These are phyloP conservation scores for Penicillium tannophilum DNA, from an alignment of 495 filamentous ascomycete species.

Conservation along the genomic window DNA sequence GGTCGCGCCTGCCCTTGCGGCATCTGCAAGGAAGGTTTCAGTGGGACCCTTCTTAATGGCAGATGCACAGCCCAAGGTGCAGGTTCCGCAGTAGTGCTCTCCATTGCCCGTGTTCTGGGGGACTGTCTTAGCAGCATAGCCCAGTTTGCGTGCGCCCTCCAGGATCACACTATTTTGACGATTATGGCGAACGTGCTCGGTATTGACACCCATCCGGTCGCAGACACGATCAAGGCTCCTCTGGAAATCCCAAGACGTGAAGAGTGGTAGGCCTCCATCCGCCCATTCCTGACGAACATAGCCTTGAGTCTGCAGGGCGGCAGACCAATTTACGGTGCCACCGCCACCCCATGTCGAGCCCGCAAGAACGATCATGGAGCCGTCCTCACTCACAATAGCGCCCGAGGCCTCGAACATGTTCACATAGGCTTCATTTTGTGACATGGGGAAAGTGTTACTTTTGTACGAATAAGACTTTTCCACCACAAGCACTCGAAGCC, in stretches of 20 bases:
- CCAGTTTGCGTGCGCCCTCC: constrained; percentile 75
- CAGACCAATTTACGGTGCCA: constrained; percentile 87
- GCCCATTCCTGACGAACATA: constrained; percentile 87
- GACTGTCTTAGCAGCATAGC: constrained; percentile 67
- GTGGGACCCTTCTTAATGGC: constrained; percentile 77
- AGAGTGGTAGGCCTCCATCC: constrained; percentile 68
- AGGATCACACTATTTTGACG: constrained; percentile 66
- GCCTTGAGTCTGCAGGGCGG: constrained; percentile 76
- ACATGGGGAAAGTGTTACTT: constrained; percentile 73
- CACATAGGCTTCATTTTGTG: constrained; percentile 50
- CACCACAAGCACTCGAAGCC: constrained; percentile 74
- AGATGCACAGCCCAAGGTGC: constrained; percentile 72
- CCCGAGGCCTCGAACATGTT: constrained; percentile 69
- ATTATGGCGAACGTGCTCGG: constrained; percentile 69
- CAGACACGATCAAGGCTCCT: constrained; percentile 71
- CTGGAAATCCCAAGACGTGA: constrained; percentile 75
- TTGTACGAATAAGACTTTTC: constrained; percentile 80
- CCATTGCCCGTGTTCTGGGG: constrained; percentile 77
- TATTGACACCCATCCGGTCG: constrained; percentile 76
- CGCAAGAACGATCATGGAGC: constrained; percentile 59
- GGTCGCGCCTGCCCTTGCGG: constrained; percentile 67
- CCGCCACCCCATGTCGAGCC: constrained; percentile 84
- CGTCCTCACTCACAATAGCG: constrained; percentile 60
- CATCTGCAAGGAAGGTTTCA: constrained; percentile 76
- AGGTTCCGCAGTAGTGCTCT: constrained; percentile 77